These are phyloP conservation scores for Quercus lobata DNA, from an alignment of 331 rosid genomes.

Conservation along the genomic window DNA sequence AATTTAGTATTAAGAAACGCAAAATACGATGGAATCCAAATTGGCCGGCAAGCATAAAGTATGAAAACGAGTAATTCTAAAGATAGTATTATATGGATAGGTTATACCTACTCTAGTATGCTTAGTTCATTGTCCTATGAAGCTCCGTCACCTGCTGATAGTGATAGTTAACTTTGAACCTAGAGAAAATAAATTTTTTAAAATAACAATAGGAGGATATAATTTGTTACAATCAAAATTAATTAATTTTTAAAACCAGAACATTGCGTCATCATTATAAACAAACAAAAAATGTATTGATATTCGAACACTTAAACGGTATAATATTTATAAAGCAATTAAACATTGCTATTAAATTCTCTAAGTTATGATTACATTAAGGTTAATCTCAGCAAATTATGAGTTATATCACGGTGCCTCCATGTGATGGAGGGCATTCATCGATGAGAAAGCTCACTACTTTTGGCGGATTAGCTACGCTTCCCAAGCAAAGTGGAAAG, in stretches of 20 bases:
- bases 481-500: constrained; percentile 43
- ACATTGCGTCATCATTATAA: constrained; percentile 16
- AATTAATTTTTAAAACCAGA: neutral
- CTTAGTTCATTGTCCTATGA: neutral
- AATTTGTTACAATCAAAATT: neutral
- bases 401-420: neutral
- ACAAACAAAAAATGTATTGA: neutral
- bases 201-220: neutral
- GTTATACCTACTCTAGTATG: neutral
- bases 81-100: neutral
- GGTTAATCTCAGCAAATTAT: neutral
- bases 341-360: neutral
- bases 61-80: neutral
- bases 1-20: neutral
- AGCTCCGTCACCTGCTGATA: neutral
- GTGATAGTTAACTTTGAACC: neutral
- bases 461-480: constrained; percentile 42
- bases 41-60: neutral
- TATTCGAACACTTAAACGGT: constrained; percentile 10
- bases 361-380: constrained; percentile 3
- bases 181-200: neutral
- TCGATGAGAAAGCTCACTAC: constrained; percentile 39
- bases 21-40: neutral
- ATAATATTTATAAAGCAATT: constrained; percentile 19
- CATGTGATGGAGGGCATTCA: constrained; percentile 42